These are phyloP conservation scores for Solidago caesia DNA, from an alignment of 129 eudicot genomes.

Conservation along the genomic window DNA sequence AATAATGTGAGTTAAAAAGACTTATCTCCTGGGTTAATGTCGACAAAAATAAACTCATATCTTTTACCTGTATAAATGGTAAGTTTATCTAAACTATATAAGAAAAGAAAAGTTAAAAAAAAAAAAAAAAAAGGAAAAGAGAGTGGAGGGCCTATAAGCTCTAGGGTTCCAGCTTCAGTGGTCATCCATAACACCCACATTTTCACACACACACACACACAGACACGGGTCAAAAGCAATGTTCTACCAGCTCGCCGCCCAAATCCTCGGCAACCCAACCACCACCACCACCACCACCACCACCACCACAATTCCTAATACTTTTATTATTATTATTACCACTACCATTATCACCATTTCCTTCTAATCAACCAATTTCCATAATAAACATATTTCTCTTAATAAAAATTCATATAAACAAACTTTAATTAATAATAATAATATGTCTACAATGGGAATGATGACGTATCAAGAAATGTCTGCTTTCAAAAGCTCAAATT, in stretches of 20 bases:
- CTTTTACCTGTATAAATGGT: too few species aligned
- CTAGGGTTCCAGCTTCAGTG: conserved; percentile 32
- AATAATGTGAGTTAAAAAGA: too few species aligned
- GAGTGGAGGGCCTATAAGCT: not conserved
- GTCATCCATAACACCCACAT: conserved; percentile 3
- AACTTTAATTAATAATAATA: too few species aligned
- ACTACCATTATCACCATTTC: conserved; percentile 4
- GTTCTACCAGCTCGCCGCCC: conserved; percentile 35
- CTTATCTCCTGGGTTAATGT: too few species aligned
- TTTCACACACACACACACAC: not conserved
- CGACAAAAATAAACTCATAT: too few species aligned
- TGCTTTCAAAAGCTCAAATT: conserved; percentile 30
- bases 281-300: conserved; percentile 12
- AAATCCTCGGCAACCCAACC: conserved; percentile 9
- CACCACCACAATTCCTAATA: not conserved
- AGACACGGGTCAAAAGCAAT: not conserved
- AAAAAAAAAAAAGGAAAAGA: too few species aligned
- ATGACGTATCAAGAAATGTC: conserved; percentile 27
- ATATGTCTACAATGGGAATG: too few species aligned
- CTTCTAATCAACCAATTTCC: not conserved
- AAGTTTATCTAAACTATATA: too few species aligned
- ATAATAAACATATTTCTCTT: not conserved
- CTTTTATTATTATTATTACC: not conserved
- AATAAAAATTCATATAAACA: not conserved
- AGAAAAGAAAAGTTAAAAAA: too few species aligned